These are phyloP conservation scores for Halophytophthora polymorphica DNA, from an alignment of 352 stramenopile species.

Conservation along the genomic window DNA sequence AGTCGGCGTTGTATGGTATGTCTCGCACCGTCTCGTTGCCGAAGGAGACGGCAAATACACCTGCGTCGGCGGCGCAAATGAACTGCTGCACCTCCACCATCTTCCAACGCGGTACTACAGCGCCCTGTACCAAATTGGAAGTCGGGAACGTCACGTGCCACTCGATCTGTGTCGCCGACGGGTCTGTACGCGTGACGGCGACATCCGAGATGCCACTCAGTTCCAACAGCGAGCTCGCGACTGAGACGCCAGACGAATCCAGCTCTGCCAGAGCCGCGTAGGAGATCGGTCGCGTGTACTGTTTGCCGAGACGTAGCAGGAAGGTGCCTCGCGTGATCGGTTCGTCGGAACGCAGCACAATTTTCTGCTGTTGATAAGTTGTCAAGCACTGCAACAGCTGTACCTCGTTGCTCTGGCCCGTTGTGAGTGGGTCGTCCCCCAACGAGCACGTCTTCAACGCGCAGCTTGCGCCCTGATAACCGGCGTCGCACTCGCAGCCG, in stretches of 20 bases:
- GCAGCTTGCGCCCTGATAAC: conserved; percentile 53
- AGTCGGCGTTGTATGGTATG: conserved; percentile 58
- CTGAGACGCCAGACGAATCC: conserved; percentile 45
- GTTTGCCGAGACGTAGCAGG: conserved; percentile 50
- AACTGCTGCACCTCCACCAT: conserved; percentile 75
- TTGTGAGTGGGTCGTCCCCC: conserved; percentile 73
- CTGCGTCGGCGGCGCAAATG: conserved; percentile 64
- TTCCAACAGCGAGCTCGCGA: conserved; percentile 43
- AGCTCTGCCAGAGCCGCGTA: conserved; percentile 45
- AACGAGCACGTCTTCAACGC: conserved; percentile 54
- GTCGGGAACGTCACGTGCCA: conserved; percentile 56
- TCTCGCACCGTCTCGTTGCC: conserved; percentile 45
- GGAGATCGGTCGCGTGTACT: conserved; percentile 62
- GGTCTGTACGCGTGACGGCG: conserved; percentile 32
- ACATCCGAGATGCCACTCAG: conserved; percentile 36
- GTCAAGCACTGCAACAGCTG: conserved; percentile 60
- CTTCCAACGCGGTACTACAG: conserved; percentile 48
- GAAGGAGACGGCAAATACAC: conserved; percentile 58
- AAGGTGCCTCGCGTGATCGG: conserved; percentile 56
- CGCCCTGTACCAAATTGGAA: conserved; percentile 46
- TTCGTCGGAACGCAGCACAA: conserved; percentile 44
- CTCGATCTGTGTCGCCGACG: conserved; percentile 26
- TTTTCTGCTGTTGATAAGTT: conserved; percentile 55
- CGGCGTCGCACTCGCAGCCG: conserved; percentile 71
- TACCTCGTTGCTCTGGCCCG: conserved; percentile 50